Evolutionary conservation across 2,329 filamentous ascomycete species (phyloP).

Genomic region (Dactylellina drechsleri): DNA sequence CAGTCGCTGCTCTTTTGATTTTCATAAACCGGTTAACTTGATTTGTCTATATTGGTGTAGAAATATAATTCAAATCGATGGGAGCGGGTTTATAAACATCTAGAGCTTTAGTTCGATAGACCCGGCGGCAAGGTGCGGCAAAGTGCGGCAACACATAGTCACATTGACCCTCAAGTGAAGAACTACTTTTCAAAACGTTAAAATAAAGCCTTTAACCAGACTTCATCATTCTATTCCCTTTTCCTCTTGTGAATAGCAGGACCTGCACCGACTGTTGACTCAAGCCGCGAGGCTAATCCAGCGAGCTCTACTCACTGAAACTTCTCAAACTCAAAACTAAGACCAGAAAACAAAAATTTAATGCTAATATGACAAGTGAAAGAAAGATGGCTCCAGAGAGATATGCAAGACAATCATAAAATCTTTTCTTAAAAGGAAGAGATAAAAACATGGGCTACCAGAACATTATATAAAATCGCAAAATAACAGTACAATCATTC

Average conservation of each 20-base stretch:
- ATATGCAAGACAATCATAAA: conserved; percentile 23
- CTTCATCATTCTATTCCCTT: background rate
- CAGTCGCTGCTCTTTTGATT: too few relatives aligned
- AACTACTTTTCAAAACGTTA: background rate
- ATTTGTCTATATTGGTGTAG: too few relatives aligned
- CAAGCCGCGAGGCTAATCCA: conserved; percentile 2
- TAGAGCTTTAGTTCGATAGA: too few relatives aligned
- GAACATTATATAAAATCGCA: conserved; percentile 20
- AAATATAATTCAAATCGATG: too few relatives aligned
- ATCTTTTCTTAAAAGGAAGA: conserved; percentile 4
- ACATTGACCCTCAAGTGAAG: background rate
- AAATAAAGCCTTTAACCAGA: background rate
- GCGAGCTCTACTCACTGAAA: background rate
- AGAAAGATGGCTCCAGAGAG: conserved; percentile 14
- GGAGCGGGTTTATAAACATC: background rate
- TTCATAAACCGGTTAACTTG: too few relatives aligned
- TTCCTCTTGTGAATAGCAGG: background rate
- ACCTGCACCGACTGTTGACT: background rate
- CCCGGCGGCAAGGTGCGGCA: too few relatives aligned
- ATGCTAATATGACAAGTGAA: conserved; percentile 18
- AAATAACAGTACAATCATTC: conserved; percentile 3
- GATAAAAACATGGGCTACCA: background rate
- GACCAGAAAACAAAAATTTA: background rate
- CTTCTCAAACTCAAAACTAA: background rate
- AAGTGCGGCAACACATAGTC: background rate